A percentile compares a stretch with the other conserved stretches of the same genome.
Evolutionary conservation across 805 yeast species (phyloP).

Genomic region (Kodamaea kakaduensis): DNA sequence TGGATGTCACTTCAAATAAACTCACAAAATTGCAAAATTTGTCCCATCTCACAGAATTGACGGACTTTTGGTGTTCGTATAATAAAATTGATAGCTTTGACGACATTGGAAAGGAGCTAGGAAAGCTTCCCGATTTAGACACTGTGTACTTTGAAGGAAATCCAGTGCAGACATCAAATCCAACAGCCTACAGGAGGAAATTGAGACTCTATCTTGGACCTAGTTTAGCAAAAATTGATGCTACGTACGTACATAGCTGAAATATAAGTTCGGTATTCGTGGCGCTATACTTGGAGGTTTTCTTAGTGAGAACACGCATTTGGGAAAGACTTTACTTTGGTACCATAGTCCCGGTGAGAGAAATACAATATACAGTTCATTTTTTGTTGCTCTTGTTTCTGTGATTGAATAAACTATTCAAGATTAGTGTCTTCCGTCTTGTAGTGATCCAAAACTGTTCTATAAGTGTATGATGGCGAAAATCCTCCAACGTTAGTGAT

Average conservation of each 20-base stretch:
- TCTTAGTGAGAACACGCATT: too few relatives aligned
- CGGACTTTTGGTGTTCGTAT: constrained; percentile 92
- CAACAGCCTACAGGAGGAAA: constrained; percentile 84
- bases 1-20: constrained; percentile 80
- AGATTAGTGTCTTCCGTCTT: constrained; percentile 75
- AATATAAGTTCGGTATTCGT: too few relatives aligned
- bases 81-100: constrained; percentile 67
- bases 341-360: too few relatives aligned
- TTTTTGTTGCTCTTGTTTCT: too few relatives aligned
- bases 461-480: constrained; percentile 92
- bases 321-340: too few relatives aligned
- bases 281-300: too few relatives aligned
- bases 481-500: constrained; percentile 95
- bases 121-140: constrained; percentile 59
- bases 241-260: constrained; percentile 54
- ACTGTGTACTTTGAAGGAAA: constrained; percentile 94
- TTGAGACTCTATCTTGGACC: constrained; percentile 68
- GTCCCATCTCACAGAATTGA: constrained; percentile 60
- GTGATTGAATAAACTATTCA: constrained; percentile 29
- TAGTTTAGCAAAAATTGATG: constrained; percentile 80
- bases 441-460: constrained; percentile 92
- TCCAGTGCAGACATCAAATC: constrained; percentile 70
- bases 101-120: constrained; percentile 63
- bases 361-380: too few relatives aligned
- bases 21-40: constrained; percentile 61